Conservation (phyloP, 2,329 filamentous ascomycete species). For the Pseudogymnoascus sp. region DNA sequence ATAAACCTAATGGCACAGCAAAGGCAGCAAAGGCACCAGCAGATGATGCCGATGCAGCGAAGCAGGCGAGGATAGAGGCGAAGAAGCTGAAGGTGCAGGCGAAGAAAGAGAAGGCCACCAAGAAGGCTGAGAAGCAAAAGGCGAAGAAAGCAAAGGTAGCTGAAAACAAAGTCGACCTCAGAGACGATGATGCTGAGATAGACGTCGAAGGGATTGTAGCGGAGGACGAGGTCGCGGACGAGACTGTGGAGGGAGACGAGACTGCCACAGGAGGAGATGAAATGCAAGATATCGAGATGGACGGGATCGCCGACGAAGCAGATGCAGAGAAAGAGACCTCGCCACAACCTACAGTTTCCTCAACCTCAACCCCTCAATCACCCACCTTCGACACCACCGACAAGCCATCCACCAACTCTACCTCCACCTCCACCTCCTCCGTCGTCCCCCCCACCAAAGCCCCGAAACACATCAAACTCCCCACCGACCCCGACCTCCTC, state of each 20-base stretch:
- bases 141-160: slow-evolving; percentile 27
- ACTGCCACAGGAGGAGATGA: slow-evolving; percentile 24
- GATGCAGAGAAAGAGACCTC: slow-evolving; percentile 30
- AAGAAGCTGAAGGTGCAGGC: slow-evolving; percentile 24
- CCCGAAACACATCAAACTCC: slow-evolving; percentile 58
- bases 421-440: slow-evolving; percentile 63
- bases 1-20: slow-evolving; percentile 8
- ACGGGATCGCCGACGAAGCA: slow-evolving; percentile 40
- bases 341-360: slow-evolving; percentile 23
- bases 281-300: slow-evolving; percentile 38
- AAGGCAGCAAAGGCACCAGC: slow-evolving; percentile 26
- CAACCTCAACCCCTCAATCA: slow-evolving; percentile 47
- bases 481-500: slow-evolving; percentile 64
- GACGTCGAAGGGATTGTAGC: slow-evolving; percentile 13
- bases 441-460: slow-evolving; percentile 51
- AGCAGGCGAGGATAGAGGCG: slow-evolving; percentile 23
- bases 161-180: slow-evolving; percentile 28
- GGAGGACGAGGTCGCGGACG: slow-evolving; percentile 21
- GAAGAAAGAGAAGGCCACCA: slow-evolving; percentile 30
- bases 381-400: slow-evolving; percentile 49
- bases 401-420: slow-evolving; percentile 37
- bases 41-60: slow-evolving; percentile 28
- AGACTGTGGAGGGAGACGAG: slow-evolving; percentile 18
- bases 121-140: slow-evolving; percentile 37
- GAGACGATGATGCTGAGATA: slow-evolving; percentile 24